Conservation (phyloP, 2,329 filamentous ascomycete species). For the Neonectria punicea region DNA sequence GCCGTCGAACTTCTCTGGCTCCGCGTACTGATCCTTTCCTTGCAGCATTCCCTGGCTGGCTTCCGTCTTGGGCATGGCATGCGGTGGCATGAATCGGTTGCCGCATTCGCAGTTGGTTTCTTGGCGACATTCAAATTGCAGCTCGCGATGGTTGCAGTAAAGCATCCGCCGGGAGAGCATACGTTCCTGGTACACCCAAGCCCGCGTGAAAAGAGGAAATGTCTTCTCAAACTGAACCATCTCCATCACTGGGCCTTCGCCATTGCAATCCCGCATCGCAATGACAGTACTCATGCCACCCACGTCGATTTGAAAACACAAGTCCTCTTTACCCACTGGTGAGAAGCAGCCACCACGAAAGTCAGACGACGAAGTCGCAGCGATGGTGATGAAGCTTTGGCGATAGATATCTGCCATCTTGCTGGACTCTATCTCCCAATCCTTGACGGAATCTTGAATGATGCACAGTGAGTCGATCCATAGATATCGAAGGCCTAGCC, state of each 20-base stretch:
- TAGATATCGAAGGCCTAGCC: background rate
- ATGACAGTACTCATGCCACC: background rate
- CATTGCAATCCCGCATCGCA: background rate
- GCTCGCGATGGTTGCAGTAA: constrained; percentile 29
- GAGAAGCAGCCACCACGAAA: constrained; percentile 14
- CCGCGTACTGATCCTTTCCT: constrained; percentile 1
- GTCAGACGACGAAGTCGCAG: background rate
- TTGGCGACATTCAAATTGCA: constrained; percentile 30
- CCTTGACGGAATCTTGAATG: background rate
- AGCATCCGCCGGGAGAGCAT: constrained; percentile 33
- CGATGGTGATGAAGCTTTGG: constrained; percentile 3
- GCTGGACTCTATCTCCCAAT: constrained; percentile 14
- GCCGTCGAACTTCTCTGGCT: constrained; percentile 1
- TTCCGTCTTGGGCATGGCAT: background rate
- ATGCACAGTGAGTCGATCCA: constrained; percentile 7
- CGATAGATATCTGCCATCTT: constrained; percentile 15
- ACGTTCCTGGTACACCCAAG: constrained; percentile 39
- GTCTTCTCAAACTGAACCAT: background rate
- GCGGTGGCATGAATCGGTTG: background rate
- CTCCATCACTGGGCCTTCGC: background rate
- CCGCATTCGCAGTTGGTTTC: constrained; percentile 27
- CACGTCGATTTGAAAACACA: background rate
- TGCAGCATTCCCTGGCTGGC: background rate
- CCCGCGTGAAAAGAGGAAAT: constrained; percentile 15
- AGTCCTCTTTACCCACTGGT: background rate